Conservation (phyloP, 306 rosid genomes). For the Acacia acuminata region DNA sequence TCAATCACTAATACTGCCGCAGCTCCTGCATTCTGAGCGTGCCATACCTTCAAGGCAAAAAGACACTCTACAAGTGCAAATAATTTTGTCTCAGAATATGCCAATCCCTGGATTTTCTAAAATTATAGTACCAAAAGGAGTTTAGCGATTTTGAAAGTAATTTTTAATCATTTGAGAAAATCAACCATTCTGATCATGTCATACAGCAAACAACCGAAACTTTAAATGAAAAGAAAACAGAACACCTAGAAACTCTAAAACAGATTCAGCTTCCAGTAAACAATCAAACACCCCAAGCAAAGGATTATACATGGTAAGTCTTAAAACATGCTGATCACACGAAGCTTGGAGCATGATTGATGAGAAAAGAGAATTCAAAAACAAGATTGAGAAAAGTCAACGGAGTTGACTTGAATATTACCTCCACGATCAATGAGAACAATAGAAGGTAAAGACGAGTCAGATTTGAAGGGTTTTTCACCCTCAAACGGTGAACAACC, state of each 20-base stretch:
- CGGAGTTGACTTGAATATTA: slow-evolving; percentile 30
- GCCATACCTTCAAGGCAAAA: slow-evolving; percentile 92
- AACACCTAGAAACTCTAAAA: background rate
- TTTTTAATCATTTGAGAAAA: background rate
- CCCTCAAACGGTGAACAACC: slow-evolving; percentile 74
- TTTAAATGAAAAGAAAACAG: background rate
- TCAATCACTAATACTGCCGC: slow-evolving; percentile 86
- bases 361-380: background rate
- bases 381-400: slow-evolving; percentile 23
- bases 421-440: slow-evolving; percentile 94
- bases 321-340: background rate
- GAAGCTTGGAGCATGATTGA: background rate
- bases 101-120: slow-evolving; percentile 7
- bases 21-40: slow-evolving; percentile 95
- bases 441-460: slow-evolving; percentile 48
- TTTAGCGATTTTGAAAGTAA: background rate
- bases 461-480: slow-evolving; percentile 65
- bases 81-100: slow-evolving; percentile 23
- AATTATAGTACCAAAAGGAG: background rate
- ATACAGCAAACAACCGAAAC: background rate
- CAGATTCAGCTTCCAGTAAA: background rate
- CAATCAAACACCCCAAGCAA: background rate
- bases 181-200: background rate
- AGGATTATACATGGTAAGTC: background rate
- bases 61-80: slow-evolving; percentile 62